These are phyloP conservation scores for Cladobotryum mycophilum DNA, from an alignment of 2,329 filamentous ascomycete species.

Conservation along the genomic window DNA sequence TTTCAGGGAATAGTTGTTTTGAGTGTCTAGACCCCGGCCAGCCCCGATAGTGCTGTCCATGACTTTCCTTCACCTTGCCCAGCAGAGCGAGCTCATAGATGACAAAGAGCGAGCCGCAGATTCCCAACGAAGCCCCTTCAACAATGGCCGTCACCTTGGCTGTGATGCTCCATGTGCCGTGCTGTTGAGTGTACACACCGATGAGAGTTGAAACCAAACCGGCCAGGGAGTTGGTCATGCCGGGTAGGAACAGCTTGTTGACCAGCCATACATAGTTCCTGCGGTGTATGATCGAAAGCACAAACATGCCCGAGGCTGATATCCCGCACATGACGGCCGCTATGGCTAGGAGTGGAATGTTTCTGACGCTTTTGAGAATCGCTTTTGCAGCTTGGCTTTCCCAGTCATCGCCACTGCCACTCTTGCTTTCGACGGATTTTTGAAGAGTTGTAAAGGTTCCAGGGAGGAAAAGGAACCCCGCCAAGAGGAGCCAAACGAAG, in stretches of 20 bases:
- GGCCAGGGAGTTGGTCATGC: constrained; percentile 40
- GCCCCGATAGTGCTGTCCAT: constrained; percentile 19
- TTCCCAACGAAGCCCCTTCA: constrained; percentile 23
- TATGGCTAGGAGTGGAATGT: constrained; percentile 37
- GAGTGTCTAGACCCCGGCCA: constrained; percentile 11
- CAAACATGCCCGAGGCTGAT: constrained; percentile 29
- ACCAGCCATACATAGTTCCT: constrained; percentile 49
- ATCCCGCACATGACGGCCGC: constrained; percentile 37
- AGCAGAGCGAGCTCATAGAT: constrained; percentile 27
- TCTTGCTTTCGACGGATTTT: constrained; percentile 18
- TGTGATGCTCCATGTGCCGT: constrained; percentile 38
- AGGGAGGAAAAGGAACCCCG: constrained; percentile 47
- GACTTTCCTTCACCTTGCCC: constrained; percentile 23
- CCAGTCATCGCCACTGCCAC: constrained; percentile 10
- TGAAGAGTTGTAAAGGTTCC: constrained; percentile 43
- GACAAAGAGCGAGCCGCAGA: constrained; percentile 24
- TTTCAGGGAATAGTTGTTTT: constrained; percentile 5
- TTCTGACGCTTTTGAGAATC: constrained; percentile 22
- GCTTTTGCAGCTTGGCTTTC: constrained; percentile 11
- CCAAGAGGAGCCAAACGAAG: constrained; percentile 42
- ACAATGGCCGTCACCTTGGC: constrained; percentile 31
- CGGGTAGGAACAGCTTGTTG: constrained; percentile 43
- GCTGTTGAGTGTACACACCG: constrained; percentile 42
- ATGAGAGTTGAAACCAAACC: constrained; percentile 45
- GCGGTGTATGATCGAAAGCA: constrained; percentile 38